A percentile compares a stretch with the other conserved stretches of the same genome.
Conservation (phyloP, 257 asterid species). For the Penstemon davidsonii region DNA sequence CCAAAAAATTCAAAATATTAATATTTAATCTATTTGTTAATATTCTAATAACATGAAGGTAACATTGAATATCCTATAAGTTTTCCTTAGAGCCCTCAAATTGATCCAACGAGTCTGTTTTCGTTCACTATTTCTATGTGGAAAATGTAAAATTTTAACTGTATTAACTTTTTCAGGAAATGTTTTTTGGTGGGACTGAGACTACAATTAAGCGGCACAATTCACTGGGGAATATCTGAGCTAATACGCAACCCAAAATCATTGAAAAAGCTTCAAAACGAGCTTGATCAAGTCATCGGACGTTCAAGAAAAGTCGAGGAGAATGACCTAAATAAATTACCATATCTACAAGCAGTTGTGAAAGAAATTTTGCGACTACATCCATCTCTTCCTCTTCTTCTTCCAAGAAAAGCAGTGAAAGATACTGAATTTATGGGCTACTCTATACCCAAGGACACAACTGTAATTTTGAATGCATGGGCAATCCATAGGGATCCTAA, state of each 20-base stretch:
- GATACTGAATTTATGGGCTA: slow-evolving; percentile 44
- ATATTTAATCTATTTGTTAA: too few species aligned
- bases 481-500: slow-evolving; percentile 48
- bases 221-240: slow-evolving; percentile 43
- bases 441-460: slow-evolving; percentile 35
- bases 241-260: slow-evolving; percentile 33
- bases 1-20: too few species aligned
- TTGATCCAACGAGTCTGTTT: too few species aligned
- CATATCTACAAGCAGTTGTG: slow-evolving; percentile 39
- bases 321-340: slow-evolving; percentile 26
- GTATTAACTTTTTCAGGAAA: slow-evolving; percentile 24
- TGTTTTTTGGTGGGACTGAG: slow-evolving; percentile 36
- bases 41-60: too few species aligned
- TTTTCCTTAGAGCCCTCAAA: too few species aligned
- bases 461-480: slow-evolving; percentile 35
- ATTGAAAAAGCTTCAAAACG: slow-evolving; percentile 30
- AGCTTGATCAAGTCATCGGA: slow-evolving; percentile 28
- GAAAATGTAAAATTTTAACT: too few species aligned
- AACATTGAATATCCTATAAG: too few species aligned
- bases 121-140: too few species aligned
- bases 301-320: slow-evolving; percentile 26
- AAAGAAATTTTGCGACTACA: slow-evolving; percentile 43
- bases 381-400: slow-evolving; percentile 36
- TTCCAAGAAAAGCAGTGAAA: slow-evolving; percentile 35
- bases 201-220: slow-evolving; percentile 33